Base-by-base conservation (phyloP, 768 basidiomycete species). In the Xerocomus brunneocitrinus region DNA sequence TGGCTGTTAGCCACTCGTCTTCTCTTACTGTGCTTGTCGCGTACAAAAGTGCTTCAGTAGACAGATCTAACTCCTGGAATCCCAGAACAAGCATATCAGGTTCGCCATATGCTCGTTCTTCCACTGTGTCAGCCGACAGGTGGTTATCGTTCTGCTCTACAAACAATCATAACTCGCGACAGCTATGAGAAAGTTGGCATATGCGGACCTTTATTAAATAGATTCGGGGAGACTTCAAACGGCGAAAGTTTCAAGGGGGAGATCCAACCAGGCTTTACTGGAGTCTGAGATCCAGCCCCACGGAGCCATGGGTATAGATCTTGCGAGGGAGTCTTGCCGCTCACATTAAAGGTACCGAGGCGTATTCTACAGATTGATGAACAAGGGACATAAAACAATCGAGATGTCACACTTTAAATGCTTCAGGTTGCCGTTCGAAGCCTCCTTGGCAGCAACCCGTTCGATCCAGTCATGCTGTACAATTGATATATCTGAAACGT, bases 331-430 rank as follows among this genome's bases (percentile, higher is more conserved):
- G 79, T 58, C 61, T 83, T 84, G 1, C 88, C 89, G 59, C 91
- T 90, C 43, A 92, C 89, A 59, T 93, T 93, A 73, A 92, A 93
- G 0, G 87, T 89, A 22, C 90, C 89, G 16, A 87, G 54, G 6
- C 87, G 83, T 46, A 91, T 63, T 31, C 87, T 88, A 34, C 25
- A 50, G 31, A 22, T 27, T 7, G 22, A 28, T 58, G 39, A 57
- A 34, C 1, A 25, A n/a, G 31, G 42, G 34, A 13, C 4, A 10
- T 22, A 13, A 43, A 25, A 50, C 19, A 27, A 12, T 8, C 8
- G 19, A 27, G 7, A 45, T 19, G 40, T 36, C 58, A 34, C 44
- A 69, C 69, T 57, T 66, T 19, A 71, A 44, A 30, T 43, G 56
- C 8, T 62, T 55, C 56, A 36, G 66, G 57, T 43, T 61, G 64